phyloP scores from a whole-genome alignment of 257 asterid species.

The Petunia secreta region DNA sequence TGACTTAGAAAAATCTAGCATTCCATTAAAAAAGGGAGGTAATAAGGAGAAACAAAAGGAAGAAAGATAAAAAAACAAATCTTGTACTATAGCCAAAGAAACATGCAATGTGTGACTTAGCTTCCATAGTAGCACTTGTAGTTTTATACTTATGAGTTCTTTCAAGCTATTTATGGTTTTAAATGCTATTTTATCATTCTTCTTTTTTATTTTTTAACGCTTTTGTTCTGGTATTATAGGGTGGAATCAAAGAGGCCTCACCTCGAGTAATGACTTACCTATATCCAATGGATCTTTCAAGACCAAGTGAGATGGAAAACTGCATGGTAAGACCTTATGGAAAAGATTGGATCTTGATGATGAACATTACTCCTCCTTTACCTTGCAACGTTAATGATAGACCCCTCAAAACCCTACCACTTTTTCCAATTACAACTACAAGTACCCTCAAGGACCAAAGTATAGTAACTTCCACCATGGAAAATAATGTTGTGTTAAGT shows the following conservation, averaged over 20 bases:
- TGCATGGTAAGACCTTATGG: slow-evolving; percentile 23
- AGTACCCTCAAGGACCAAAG: slow-evolving; percentile 9
- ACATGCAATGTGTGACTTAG: not conserved
- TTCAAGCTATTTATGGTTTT: not conserved
- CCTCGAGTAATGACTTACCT: slow-evolving; percentile 19
- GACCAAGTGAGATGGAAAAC: slow-evolving; percentile 7
- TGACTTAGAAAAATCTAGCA: not conserved
- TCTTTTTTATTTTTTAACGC: not conserved
- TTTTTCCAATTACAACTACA: slow-evolving; percentile 10
- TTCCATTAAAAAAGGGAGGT: not conserved
- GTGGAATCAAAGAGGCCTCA: slow-evolving; percentile 15
- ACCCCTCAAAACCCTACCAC: slow-evolving; percentile 24
- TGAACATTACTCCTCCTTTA: not conserved
- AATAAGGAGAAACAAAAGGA: not conserved
- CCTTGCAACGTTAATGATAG: not conserved
- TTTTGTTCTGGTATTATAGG: not conserved
- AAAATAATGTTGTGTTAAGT: not conserved
- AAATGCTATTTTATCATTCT: not conserved
- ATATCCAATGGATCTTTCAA: slow-evolving; percentile 22
- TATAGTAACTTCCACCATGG: not conserved
- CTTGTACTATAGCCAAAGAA: not conserved
- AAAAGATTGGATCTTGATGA: slow-evolving; percentile 23
- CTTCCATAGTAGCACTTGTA: not conserved
- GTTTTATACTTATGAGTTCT: not conserved
- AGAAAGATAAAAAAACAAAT: not conserved